These are phyloP conservation scores for Plasmodium gaboni DNA, from an alignment of 169 alveolate species.

Conservation along the genomic window DNA sequence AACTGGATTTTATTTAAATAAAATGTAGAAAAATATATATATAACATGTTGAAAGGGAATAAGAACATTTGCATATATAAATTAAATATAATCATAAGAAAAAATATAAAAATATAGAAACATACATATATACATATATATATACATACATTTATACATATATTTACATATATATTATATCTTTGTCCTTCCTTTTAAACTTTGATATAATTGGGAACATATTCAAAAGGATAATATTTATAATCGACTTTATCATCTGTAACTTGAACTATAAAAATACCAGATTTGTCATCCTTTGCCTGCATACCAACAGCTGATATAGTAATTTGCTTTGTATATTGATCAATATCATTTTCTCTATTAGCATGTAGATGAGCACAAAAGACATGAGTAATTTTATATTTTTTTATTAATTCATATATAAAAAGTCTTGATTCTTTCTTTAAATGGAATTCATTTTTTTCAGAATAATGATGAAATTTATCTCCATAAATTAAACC, in stretches of 20 bases:
- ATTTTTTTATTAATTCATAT: constrained; percentile 43
- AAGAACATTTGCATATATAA: background rate
- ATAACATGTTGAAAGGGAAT: background rate
- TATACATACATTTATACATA: background rate
- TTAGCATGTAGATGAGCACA: constrained; percentile 52
- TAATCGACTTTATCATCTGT: constrained; percentile 14
- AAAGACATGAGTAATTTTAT: constrained; percentile 41
- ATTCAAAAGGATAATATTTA: constrained; percentile 39
- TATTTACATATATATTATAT: too few relatives aligned
- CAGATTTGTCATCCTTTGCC: constrained; percentile 18
- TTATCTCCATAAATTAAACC: constrained; percentile 42
- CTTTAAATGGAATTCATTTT: constrained; percentile 29
- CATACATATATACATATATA: background rate
- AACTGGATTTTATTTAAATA: too few relatives aligned
- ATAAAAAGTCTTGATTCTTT: constrained; percentile 33
- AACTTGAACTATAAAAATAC: constrained; percentile 33
- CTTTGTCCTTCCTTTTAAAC: background rate
- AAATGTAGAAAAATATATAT: background rate
- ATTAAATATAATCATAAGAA: too few relatives aligned
- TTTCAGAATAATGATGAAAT: constrained; percentile 17
- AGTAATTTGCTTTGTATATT: constrained; percentile 40
- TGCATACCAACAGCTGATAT: constrained; percentile 51
- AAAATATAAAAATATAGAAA: background rate
- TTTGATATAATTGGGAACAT: background rate
- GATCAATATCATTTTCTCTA: constrained; percentile 22